Percentiles rank a stretch among this genome's conserved stretches.
Conservation (phyloP, 2,329 filamentous ascomycete species). For the Rutstroemia sp. region DNA sequence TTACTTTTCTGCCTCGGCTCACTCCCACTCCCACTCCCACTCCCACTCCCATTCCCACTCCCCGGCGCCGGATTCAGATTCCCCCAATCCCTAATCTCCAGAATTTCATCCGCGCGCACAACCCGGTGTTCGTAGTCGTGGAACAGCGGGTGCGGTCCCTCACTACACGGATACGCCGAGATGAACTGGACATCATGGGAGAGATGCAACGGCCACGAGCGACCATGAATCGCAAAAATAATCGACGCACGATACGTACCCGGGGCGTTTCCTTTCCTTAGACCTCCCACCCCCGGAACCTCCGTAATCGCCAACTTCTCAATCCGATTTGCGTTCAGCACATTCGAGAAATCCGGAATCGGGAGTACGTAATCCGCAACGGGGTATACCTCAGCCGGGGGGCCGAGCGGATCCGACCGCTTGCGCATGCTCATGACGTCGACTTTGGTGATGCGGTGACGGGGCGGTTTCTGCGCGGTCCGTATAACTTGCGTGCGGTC, state of each 20-base stretch:
- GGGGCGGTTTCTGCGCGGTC: conserved; percentile 53
- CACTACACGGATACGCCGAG: conserved; percentile 55
- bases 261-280: conserved; percentile 27
- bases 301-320: conserved; percentile 54
- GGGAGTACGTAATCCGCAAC: conserved; percentile 61
- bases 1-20: background rate
- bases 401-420: conserved; percentile 62
- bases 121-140: conserved; percentile 59
- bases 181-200: conserved; percentile 60
- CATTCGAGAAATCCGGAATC: conserved; percentile 41
- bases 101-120: conserved; percentile 56
- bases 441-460: conserved; percentile 46
- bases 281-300: background rate
- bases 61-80: background rate
- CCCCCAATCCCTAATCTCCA: conserved; percentile 39
- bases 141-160: conserved; percentile 62
- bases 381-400: conserved; percentile 48
- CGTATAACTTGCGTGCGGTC: conserved; percentile 62
- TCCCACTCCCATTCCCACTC: background rate
- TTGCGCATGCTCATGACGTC: conserved; percentile 60
- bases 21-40: background rate
- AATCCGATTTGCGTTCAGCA: conserved; percentile 59
- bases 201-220: conserved; percentile 56
- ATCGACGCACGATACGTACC: conserved; percentile 52
- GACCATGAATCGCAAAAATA: conserved; percentile 56